Base-by-base conservation (phyloP, 2,329 filamentous ascomycete genomes). In the Neopestalotiopsis sp. region DNA sequence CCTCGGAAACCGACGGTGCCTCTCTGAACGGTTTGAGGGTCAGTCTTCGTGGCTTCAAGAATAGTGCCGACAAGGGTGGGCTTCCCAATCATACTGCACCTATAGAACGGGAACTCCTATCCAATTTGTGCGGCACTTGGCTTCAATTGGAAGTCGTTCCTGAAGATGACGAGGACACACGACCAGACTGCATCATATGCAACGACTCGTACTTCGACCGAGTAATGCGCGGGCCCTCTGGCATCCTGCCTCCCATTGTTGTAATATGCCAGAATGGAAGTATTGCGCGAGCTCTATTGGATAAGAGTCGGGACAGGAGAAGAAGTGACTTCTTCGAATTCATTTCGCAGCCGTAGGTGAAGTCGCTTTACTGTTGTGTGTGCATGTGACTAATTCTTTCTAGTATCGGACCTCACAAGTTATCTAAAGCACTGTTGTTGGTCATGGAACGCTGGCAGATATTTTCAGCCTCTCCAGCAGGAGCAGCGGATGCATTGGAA, bases 291-390 rank as follows among this genome's bases (percentile, higher is more conserved):
- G 64, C 76, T 57, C 30, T 70, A 61, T 1, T 66, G n/a, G 34
- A 53, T 3, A 30, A 64, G 20, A 24, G 24, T 5, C n/a, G 40
- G 45, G 4, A 13, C 1, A 38, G 24, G 40, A n/a, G 20, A 34
- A 12, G 61, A 34, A 49, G 14, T n/a, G 32, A 68, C 1, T 70
- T 81, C 14, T 75, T 80, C 10, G 80, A 82, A 62, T 81, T 80
- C 58, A 77, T 81, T 20, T 80, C 80, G 1, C 80, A 81, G 62
- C 81, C 81, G 77, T 80, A 67, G 72, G 80, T 76, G 2, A n/a
- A 6, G 5, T 30, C 7, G 58, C n/a, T n/a, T n/a, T n/a, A n/a
- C n/a, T n/a, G 1, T 4, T 34, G 12, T 13, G 7, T 3, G 17
- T 17, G 32, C 3, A 42, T 38, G 4, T 1, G 17, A 14, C 9